A percentile compares a stretch with the other conserved stretches of the same genome.
Evolutionary conservation across 345 rosid genomes (phyloP).

Genomic region (Linum lewisii): DNA sequence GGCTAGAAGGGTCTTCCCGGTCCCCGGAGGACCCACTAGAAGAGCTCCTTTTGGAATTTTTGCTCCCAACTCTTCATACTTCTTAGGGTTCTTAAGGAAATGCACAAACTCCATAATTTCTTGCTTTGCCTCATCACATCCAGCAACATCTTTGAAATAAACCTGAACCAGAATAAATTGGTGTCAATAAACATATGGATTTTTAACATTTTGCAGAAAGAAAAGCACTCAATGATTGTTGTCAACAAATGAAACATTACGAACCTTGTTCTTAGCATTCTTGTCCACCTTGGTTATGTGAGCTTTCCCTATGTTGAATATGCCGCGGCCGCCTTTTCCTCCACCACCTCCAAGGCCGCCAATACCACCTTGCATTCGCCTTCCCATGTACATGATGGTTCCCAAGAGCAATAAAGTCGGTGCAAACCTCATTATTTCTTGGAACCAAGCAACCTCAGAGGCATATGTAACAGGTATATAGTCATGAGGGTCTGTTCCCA

Average conservation of each 20-base stretch:
- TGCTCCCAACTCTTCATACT: constrained; percentile 91
- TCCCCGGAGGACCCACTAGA: constrained; percentile 91
- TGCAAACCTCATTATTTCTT: constrained; percentile 72
- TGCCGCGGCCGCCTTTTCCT: constrained; percentile 76
- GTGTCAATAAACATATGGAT: too few species aligned
- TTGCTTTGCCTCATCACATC: constrained; percentile 97
- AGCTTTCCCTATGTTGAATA: constrained; percentile 90
- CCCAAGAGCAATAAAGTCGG: constrained; percentile 71
- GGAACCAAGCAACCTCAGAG: constrained; percentile 69
- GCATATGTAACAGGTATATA: constrained; percentile 66
- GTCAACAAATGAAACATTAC: constrained; percentile 10
- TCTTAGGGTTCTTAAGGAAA: constrained; percentile 84
- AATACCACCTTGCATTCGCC: constrained; percentile 74
- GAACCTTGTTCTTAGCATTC: constrained; percentile 85
- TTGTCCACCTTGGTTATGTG: constrained; percentile 78
- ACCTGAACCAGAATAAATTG: constrained; percentile 25
- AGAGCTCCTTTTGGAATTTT: constrained; percentile 95
- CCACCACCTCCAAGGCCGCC: constrained; percentile 83
- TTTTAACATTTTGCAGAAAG: neutral
- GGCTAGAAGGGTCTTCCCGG: constrained; percentile 94
- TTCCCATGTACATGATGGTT: constrained; percentile 53
- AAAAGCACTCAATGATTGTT: neutral
- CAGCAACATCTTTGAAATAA: constrained; percentile 89
- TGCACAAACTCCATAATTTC: constrained; percentile 98
- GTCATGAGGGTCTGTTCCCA: constrained; percentile 71